Conservation (phyloP, 2,329 filamentous ascomycete genomes). For the Didymellaceae sp. region DNA sequence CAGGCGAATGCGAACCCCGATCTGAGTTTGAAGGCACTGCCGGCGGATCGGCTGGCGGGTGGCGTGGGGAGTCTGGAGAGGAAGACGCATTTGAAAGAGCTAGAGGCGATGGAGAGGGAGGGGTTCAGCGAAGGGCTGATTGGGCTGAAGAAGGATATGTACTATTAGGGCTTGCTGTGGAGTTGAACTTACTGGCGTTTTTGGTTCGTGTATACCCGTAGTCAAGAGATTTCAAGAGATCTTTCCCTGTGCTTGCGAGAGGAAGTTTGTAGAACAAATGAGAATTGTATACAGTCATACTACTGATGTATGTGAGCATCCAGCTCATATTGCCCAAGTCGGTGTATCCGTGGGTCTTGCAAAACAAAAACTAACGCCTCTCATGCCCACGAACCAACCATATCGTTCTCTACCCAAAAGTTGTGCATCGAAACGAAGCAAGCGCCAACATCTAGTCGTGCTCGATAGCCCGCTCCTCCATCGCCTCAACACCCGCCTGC, state of each 20-base stretch:
- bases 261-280: not conserved
- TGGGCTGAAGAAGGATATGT: slow-evolving; percentile 39
- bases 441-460: slow-evolving; percentile 50
- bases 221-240: slow-evolving; percentile 5
- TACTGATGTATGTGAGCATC: slow-evolving; percentile 1
- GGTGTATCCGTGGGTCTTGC: not conserved
- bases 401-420: not conserved
- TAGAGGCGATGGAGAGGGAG: slow-evolving; percentile 35
- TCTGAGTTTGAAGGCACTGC: slow-evolving; percentile 3
- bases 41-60: slow-evolving; percentile 27
- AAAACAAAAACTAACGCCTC: slow-evolving; percentile 2
- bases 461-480: slow-evolving; percentile 60
- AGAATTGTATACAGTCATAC: slow-evolving; percentile 3
- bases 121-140: slow-evolving; percentile 40
- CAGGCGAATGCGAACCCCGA: slow-evolving; percentile 3
- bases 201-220: slow-evolving; percentile 18
- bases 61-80: slow-evolving; percentile 34
- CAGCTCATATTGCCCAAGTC: not conserved
- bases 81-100: slow-evolving; percentile 25
- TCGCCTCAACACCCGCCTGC: slow-evolving; percentile 57
- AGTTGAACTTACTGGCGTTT: not conserved
- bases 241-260: not conserved
- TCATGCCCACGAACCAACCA: not conserved
- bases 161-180: slow-evolving; percentile 24
- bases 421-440: not conserved